Conservation (phyloP, 257 asterid genomes). For the Salvia hispanica region DNA sequence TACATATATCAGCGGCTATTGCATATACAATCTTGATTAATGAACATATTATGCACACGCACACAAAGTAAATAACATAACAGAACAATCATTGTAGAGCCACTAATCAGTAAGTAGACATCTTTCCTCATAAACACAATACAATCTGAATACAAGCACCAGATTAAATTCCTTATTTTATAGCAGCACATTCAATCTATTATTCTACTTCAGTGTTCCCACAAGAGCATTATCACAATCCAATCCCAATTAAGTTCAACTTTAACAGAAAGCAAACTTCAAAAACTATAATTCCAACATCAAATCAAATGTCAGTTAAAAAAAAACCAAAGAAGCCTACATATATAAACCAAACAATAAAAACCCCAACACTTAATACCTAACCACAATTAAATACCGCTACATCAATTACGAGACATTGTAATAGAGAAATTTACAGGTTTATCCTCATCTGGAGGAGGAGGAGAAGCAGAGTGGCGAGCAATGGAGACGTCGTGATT, state of each 20-base stretch:
- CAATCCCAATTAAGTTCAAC: constrained; percentile 17
- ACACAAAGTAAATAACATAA: not conserved
- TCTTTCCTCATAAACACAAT: constrained; percentile 2
- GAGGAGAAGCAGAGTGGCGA: constrained; percentile 55
- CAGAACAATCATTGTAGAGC: constrained; percentile 1
- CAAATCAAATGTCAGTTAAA: not conserved
- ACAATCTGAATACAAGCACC: not conserved
- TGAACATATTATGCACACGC: not conserved
- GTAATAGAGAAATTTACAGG: constrained; percentile 45
- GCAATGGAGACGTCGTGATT: constrained; percentile 56
- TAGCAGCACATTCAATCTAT: constrained; percentile 4
- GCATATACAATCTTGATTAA: not conserved
- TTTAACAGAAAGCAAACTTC: not conserved
- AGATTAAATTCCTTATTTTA: not conserved
- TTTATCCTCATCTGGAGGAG: constrained; percentile 57
- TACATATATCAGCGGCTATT: not conserved
- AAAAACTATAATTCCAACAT: constrained; percentile 20
- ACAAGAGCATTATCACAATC: constrained; percentile 11
- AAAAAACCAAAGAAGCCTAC: not conserved
- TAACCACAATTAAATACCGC: constrained; percentile 6
- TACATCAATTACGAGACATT: not conserved
- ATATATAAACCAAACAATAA: constrained; percentile 1
- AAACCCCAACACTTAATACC: constrained; percentile 1
- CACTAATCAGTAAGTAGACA: not conserved
- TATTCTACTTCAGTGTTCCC: constrained; percentile 11